A percentile compares a stretch with the other conserved stretches of the same genome.
Conservation (phyloP, 176 grass and related monocot species). For the Dactylis glomerata region DNA sequence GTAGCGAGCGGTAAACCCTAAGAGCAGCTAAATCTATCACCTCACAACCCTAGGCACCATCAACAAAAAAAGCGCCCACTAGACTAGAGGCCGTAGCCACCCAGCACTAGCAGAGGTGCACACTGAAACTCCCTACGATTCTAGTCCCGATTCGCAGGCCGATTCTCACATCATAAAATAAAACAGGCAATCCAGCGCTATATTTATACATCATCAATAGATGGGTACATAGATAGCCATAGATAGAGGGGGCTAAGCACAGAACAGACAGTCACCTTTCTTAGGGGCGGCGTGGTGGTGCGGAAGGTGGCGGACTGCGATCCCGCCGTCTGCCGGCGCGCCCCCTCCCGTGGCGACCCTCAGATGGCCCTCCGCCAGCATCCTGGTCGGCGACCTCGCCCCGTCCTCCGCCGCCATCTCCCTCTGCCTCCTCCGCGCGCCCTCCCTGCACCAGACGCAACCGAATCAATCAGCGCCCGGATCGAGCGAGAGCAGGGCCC, state of each 20-base stretch:
- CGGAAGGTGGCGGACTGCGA: conserved; percentile 62
- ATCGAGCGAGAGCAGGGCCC: neutral
- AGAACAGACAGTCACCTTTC: conserved; percentile 25
- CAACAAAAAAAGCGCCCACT: neutral
- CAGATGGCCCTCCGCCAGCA: conserved; percentile 60
- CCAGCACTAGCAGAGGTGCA: neutral
- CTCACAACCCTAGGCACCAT: neutral
- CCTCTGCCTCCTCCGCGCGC: conserved; percentile 27
- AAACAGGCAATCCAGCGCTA: conserved; percentile 1
- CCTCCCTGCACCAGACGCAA: neutral
- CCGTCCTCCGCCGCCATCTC: conserved; percentile 57
- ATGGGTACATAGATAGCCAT: fast-evolving
- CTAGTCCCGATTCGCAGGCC: neutral
- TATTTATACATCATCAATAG: neutral
- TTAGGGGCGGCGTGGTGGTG: conserved; percentile 45
- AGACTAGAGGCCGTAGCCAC: neutral
- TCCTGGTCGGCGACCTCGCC: conserved; percentile 54
- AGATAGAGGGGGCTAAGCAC: neutral
- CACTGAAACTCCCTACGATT: neutral
- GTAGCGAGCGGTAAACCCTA: neutral
- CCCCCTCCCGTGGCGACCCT: conserved; percentile 50
- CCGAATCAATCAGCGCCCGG: neutral
- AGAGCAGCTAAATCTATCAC: neutral
- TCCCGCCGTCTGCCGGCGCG: conserved; percentile 49
- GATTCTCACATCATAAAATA: neutral